Conservation (phyloP, 148 eudicot genomes). For the Vaccinium corymbosum region DNA sequence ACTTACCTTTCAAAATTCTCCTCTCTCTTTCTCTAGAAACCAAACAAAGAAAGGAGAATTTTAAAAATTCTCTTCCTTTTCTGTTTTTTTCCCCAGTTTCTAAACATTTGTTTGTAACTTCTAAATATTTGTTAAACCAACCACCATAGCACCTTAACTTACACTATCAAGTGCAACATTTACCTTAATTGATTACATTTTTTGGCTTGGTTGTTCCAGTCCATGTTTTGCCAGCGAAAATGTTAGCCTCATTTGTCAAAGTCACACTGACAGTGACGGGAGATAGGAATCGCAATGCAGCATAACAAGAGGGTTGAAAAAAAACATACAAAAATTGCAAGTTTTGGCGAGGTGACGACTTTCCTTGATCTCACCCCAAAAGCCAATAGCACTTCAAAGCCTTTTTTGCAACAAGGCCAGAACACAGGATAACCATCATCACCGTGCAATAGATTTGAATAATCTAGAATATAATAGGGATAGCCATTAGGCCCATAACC, state of each 20-base stretch:
- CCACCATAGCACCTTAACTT: too few species aligned
- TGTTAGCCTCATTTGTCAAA: background rate
- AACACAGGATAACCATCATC: constrained; percentile 61
- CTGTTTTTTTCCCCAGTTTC: too few species aligned
- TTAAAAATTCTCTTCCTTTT: too few species aligned
- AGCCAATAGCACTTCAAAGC: background rate
- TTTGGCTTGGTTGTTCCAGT: background rate
- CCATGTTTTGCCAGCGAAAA: too few species aligned
- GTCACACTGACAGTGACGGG: background rate
- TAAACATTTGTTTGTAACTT: too few species aligned
- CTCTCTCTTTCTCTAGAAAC: too few species aligned
- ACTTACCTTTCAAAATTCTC: too few species aligned
- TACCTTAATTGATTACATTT: too few species aligned
- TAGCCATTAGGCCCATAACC: constrained; percentile 41
- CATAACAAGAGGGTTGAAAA: background rate
- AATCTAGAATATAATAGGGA: constrained; percentile 54
- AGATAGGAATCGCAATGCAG: background rate
- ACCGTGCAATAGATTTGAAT: constrained; percentile 50
- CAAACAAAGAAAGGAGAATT: too few species aligned
- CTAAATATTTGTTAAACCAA: too few species aligned
- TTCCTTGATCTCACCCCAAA: background rate
- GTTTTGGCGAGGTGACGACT: background rate
- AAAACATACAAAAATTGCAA: background rate
- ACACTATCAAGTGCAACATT: too few species aligned
- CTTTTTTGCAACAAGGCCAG: constrained; percentile 33